Base-by-base conservation (phyloP, 371 early-diverging fungal species). In the Parasitella parasitica region DNA sequence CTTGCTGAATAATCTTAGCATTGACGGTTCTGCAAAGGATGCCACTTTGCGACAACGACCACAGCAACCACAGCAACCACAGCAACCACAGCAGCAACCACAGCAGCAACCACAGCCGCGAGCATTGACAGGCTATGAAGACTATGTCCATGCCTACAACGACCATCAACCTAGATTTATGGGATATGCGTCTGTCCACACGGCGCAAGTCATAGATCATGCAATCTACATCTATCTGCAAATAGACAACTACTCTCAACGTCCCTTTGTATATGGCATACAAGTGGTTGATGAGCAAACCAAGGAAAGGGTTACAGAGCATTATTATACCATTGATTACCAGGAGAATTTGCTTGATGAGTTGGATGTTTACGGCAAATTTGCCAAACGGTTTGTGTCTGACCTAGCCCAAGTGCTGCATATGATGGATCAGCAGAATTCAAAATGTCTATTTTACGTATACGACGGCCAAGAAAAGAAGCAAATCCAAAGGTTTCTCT, bases 81-180 rank as follows among this genome's bases (percentile, higher is more conserved):
- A 15, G 41, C 41, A 18, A 41, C n/a, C n/a, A n/a, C n/a, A n/a
- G n/a, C n/a, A n/a, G n/a, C n/a, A 8, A 16, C 26, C 4, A 22
- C 3, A 2, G 34, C 6, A 24, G 11, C 20, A 41, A 20, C 41
- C 15, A 11, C 41, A 15, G 41, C 46, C 8, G 24, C 9, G 18
- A 46, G 18, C 34, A 9, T 39, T 54, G 12, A 48, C 46, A 36
- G 48, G 36, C 8, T 51, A 41, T 27, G 46, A 63, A 38, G 65
- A 62, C 7, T 70, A 66, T 56, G 12, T 61, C 2, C 51, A 64
- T 5, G 71, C 77, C 4, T 71, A 68, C 35, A 35, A 41, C 16
- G 54, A 68, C 5, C 41, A 67, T 32, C 59, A 64, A 27, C 71
- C 75, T 12, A 64, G 65, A 61, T 80, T 75, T 49, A 49, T 73